Base-by-base conservation (phyloP, 345 rosid species). In the Sonneratia caseolaris region DNA sequence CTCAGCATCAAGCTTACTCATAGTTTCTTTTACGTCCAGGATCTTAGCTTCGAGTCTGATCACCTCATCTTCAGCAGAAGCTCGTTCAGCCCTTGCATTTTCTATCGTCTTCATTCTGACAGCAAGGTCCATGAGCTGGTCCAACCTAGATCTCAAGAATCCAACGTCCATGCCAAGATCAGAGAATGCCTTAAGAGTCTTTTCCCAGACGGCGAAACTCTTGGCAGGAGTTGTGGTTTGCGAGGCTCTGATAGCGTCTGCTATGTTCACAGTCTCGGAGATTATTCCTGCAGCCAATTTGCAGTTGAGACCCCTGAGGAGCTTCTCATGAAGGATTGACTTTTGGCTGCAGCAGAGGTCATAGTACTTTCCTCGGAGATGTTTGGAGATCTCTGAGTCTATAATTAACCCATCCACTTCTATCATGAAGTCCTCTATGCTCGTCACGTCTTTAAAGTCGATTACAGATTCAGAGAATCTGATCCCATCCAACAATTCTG, bases 251-350 rank as follows among this genome's bases (percentile, higher is more conserved):
- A 86, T 81, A 64, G 78, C 83, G 68, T 81, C 83, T 0, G 89
- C 82, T 62, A 86, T 78, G 75, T 82, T 79, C 9, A 86, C 82
- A 3, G 83, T 75, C 71, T 78, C 84, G 8, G 81, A 78, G 32
- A 86, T 82, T 71, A 86, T 86, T 64, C 82, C 86, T 15, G 82
- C 86, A 7, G 83, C 82, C 77, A 84, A 73, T 70, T 81, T 82
- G 49, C 70, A 62, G 43, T 86, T 81, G 13, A 86, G 76, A 65
- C 84, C 80, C 64, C 76, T 70, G 49, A 82, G 84, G 71, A 86
- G 81, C 68, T 68, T 69, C 36, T 74, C 61, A 18, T 86, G 89
- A 69, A 86, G 81, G 69, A 75, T 72, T 48, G 73, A 76, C 65
- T 68, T 76, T 62, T 82, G 87, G 48, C 82, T 79, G 76, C 79